These are phyloP conservation scores for Trametopsis cervina DNA, from an alignment of 768 basidiomycete species.

Conservation along the genomic window DNA sequence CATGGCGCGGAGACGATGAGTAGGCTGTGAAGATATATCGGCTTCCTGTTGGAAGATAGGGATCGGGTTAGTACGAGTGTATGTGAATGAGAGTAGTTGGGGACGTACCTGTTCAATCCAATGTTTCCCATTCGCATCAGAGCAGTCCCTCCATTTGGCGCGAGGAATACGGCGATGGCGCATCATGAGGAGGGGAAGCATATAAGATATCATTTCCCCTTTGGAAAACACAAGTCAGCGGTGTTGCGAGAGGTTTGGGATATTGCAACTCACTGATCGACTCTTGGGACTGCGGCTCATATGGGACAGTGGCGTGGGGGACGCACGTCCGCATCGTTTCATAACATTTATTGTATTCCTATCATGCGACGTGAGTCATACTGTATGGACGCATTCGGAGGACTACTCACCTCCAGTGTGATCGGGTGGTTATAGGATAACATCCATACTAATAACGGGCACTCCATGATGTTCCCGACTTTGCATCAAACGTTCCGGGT, in stretches of 20 bases:
- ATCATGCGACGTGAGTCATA: conserved; percentile 10
- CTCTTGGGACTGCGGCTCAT: conserved; percentile 53
- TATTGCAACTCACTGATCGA: conserved; percentile 51
- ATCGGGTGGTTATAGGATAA: conserved; percentile 71
- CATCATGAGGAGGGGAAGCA: conserved; percentile 83
- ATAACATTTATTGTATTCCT: conserved; percentile 74
- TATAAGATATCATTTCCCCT: conserved; percentile 68
- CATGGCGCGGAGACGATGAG: conserved; percentile 62
- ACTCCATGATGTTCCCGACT: neutral
- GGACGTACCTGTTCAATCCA: conserved; percentile 70
- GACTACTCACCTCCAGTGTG: conserved; percentile 45
- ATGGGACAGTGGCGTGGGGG: conserved; percentile 44
- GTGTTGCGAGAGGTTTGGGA: conserved; percentile 2
- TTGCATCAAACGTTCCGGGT: neutral
- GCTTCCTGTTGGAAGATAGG: conserved; percentile 32
- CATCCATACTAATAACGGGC: conserved; percentile 59
- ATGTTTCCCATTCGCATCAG: conserved; percentile 58
- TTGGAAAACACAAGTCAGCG: no score
- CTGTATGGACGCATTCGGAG: neutral
- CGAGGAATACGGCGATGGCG: conserved; percentile 73
- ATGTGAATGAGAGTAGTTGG: conserved; percentile 4
- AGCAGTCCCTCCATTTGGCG: conserved; percentile 63
- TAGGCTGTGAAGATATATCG: conserved; percentile 51
- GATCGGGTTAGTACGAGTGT: neutral
- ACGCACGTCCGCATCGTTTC: conserved; percentile 54